Conservation (phyloP, 2,329 filamentous ascomycete genomes). For the Hymenoscyphus repandus region DNA sequence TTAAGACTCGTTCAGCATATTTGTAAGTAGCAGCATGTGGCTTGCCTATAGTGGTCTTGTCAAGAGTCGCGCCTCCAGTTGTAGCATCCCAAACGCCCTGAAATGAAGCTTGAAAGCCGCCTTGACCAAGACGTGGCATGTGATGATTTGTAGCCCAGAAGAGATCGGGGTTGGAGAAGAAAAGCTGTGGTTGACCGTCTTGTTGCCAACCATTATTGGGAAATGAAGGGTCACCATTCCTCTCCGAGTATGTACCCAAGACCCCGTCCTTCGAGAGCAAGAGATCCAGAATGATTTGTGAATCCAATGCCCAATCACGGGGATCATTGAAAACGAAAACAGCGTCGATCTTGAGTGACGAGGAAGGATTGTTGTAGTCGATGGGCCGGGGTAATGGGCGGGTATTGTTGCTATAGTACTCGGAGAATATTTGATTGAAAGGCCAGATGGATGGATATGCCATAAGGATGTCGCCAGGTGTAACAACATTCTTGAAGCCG, state of each 20-base stretch:
- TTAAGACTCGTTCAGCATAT: slow-evolving; percentile 72
- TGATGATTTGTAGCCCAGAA: slow-evolving; percentile 83
- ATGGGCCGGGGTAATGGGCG: slow-evolving; percentile 48
- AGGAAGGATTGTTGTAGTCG: slow-evolving; percentile 39
- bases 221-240: slow-evolving; percentile 59
- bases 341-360: slow-evolving; percentile 73
- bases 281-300: slow-evolving; percentile 75
- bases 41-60: slow-evolving; percentile 72
- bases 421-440: slow-evolving; percentile 63
- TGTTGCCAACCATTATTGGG: slow-evolving; percentile 74
- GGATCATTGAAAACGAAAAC: slow-evolving; percentile 94
- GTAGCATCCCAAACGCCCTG: slow-evolving; percentile 72
- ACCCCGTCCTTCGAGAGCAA: slow-evolving; percentile 74
- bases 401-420: slow-evolving; percentile 55
- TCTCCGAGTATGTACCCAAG: slow-evolving; percentile 69
- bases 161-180: slow-evolving; percentile 84
- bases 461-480: slow-evolving; percentile 75
- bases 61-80: slow-evolving; percentile 55
- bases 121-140: slow-evolving; percentile 81
- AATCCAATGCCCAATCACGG: slow-evolving; percentile 88
- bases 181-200: slow-evolving; percentile 73
- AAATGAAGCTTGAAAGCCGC: slow-evolving; percentile 77
- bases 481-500: slow-evolving; percentile 78
- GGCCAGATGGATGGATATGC: slow-evolving; percentile 75
- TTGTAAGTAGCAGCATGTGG: slow-evolving; percentile 71